These are phyloP conservation scores for Phytophthora pluvialis DNA, from an alignment of 352 stramenopile species.

Conservation along the genomic window DNA sequence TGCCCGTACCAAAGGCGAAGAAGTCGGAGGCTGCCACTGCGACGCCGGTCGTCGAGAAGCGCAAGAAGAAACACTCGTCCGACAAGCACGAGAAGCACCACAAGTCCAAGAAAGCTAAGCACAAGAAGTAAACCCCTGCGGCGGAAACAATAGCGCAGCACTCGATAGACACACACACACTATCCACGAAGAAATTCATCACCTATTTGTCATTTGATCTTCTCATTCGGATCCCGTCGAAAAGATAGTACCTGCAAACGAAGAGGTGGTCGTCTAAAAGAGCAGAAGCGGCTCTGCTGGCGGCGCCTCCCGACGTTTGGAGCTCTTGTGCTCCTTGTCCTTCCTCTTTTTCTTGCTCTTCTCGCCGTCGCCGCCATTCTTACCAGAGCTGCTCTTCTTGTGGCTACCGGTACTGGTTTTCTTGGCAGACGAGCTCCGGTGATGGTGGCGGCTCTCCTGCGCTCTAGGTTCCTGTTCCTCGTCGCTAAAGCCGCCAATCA, in stretches of 20 bases:
- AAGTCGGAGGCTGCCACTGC: conserved; percentile 6
- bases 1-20: conserved; percentile 23
- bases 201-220: conserved; percentile 46
- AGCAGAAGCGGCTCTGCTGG: conserved; percentile 71
- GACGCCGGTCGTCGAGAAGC: conserved; percentile 30
- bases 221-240: conserved; percentile 14
- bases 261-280: conserved; percentile 65
- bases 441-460: conserved; percentile 28
- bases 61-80: conserved; percentile 41
- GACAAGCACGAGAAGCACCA: conserved; percentile 44
- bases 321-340: conserved; percentile 52
- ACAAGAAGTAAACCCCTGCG: conserved; percentile 40
- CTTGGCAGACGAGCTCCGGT: conserved; percentile 39
- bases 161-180: conserved; percentile 34
- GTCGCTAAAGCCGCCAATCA: conserved; percentile 56
- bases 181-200: conserved; percentile 35
- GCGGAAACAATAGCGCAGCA: conserved; percentile 38
- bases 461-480: conserved; percentile 40
- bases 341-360: conserved; percentile 50
- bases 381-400: conserved; percentile 56
- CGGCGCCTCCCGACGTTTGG: conserved; percentile 54
- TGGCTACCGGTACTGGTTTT: conserved; percentile 45
- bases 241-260: conserved; percentile 16
- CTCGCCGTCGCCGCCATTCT: conserved; percentile 39
- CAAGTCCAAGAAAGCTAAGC: conserved; percentile 71